A percentile compares a stretch with the other conserved stretches of the same genome.
Evolutionary conservation across 2,329 filamentous ascomycete species (phyloP).

Genomic region (Furcasterigmium furcatum): DNA sequence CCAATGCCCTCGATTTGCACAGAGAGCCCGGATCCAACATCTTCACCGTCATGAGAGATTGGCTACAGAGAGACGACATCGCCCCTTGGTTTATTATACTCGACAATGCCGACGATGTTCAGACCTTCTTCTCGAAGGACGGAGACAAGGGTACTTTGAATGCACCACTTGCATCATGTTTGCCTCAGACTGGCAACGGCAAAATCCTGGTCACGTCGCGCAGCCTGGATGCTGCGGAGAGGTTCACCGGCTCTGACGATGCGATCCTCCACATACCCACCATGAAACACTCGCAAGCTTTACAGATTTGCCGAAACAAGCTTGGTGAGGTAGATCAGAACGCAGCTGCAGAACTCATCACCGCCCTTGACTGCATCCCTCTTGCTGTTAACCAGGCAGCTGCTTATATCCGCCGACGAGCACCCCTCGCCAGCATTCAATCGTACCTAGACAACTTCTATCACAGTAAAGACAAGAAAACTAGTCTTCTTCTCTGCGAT

Average conservation of each 20-base stretch:
- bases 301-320: background rate
- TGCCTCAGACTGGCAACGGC: slow-evolving; percentile 11
- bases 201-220: slow-evolving; percentile 14
- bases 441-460: slow-evolving; percentile 25
- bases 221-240: slow-evolving; percentile 11
- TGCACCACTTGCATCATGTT: slow-evolving; percentile 11
- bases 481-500: slow-evolving; percentile 14
- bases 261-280: background rate
- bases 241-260: slow-evolving; percentile 3
- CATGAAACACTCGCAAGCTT: background rate
- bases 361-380: slow-evolving; percentile 24
- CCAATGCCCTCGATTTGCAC: slow-evolving; percentile 7
- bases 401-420: slow-evolving; percentile 19
- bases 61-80: slow-evolving; percentile 11
- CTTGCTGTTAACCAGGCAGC: slow-evolving; percentile 25
- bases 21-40: slow-evolving; percentile 7
- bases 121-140: slow-evolving; percentile 6
- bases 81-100: slow-evolving; percentile 14
- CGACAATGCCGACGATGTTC: slow-evolving; percentile 13
- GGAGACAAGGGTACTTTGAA: background rate
- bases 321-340: too few species aligned
- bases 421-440: slow-evolving; percentile 15
- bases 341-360: too few species aligned
- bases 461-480: slow-evolving; percentile 20
- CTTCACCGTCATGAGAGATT: slow-evolving; percentile 10